Percentiles rank a stretch among this genome's conserved stretches.
These are phyloP conservation scores for Lipomyces chichibuensis DNA, from an alignment of 805 yeast genomes.

Conservation along the genomic window DNA sequence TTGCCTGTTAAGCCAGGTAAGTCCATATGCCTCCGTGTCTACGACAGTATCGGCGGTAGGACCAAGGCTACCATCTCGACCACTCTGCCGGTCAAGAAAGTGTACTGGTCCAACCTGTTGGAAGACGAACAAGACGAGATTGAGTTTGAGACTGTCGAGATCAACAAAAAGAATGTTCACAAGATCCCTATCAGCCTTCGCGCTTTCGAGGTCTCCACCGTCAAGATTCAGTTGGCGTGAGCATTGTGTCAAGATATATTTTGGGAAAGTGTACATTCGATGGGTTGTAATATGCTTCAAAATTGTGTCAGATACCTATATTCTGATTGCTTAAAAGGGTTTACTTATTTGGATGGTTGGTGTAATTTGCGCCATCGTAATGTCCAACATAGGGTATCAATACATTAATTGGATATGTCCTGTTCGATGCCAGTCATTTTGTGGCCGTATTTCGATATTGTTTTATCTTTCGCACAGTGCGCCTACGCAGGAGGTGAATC, in stretches of 20 bases:
- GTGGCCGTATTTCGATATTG: neutral
- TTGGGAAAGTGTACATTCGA: neutral
- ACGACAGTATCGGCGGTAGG: constrained; percentile 86
- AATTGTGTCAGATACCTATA: neutral
- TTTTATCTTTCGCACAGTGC: neutral
- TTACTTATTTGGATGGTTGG: neutral
- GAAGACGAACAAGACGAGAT: constrained; percentile 48
- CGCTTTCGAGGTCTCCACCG: constrained; percentile 79
- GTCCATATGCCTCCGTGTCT: constrained; percentile 70
- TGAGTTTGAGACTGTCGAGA: constrained; percentile 36
- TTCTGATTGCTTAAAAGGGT: neutral
- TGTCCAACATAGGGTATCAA: neutral
- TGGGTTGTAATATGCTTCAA: neutral
- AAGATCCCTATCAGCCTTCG: constrained; percentile 54
- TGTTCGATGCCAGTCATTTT: too few relatives aligned
- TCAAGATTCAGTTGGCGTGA: constrained; percentile 48
- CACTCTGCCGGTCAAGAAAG: constrained; percentile 55
- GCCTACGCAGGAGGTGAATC: neutral
- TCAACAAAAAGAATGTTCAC: constrained; percentile 31
- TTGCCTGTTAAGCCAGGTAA: constrained; percentile 50
- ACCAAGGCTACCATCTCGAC: constrained; percentile 57
- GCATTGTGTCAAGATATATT: too few relatives aligned
- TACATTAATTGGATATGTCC: neutral
- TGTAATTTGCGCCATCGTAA: too few relatives aligned
- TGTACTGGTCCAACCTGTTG: constrained; percentile 51